Conservation (phyloP, 1,284 basidiomycete species). For the Ceratobasidium sp. region DNA sequence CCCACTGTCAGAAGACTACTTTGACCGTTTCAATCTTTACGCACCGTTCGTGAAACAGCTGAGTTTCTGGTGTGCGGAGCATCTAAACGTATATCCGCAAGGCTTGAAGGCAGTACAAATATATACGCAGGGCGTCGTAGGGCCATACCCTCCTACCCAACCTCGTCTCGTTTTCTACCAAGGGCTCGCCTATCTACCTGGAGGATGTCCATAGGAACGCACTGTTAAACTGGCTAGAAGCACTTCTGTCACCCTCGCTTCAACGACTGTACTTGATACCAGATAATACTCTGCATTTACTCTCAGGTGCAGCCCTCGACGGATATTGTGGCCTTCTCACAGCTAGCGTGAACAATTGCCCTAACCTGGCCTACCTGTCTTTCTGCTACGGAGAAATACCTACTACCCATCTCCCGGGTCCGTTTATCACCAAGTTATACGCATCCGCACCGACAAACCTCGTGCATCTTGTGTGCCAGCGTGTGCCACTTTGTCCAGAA, state of each 20-base stretch:
- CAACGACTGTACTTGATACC: background rate
- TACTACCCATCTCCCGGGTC: background rate
- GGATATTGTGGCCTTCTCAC: background rate
- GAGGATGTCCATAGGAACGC: background rate
- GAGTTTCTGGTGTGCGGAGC: background rate
- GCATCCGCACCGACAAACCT: background rate
- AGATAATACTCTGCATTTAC: background rate
- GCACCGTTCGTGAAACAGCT: background rate
- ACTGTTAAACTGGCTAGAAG: background rate
- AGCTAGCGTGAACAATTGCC: background rate
- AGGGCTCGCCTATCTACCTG: background rate
- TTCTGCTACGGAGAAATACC: background rate
- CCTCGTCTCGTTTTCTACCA: background rate
- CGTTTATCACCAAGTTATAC: background rate
- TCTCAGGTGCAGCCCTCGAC: background rate
- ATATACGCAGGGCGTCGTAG: background rate
- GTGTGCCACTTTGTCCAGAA: background rate
- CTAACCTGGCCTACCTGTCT: background rate
- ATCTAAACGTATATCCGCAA: background rate
- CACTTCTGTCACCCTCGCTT: background rate
- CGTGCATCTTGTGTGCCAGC: background rate
- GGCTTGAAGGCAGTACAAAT: background rate
- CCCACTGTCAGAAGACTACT: background rate
- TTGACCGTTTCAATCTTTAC: background rate
- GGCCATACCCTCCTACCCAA: background rate